Evolutionary conservation across 768 basidiomycete genomes (phyloP).

Genomic region (Boletus rufocinnamomeus): DNA sequence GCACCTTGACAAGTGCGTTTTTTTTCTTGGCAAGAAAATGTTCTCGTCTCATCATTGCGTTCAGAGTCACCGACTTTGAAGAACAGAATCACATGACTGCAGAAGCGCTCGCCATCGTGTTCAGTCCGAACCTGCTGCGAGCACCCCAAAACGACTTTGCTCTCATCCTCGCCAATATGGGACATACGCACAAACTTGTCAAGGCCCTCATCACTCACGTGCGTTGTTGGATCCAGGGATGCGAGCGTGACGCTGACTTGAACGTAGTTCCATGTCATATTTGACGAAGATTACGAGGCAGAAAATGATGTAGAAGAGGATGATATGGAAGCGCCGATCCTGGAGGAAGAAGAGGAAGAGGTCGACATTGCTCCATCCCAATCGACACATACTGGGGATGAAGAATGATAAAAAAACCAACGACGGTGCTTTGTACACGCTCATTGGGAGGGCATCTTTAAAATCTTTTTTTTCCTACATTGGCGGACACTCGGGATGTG

Average conservation of each 20-base stretch:
- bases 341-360: slow-evolving; percentile 59
- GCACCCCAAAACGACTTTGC: slow-evolving; percentile 79
- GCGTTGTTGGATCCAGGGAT: slow-evolving; percentile 31
- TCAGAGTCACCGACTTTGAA: slow-evolving; percentile 83
- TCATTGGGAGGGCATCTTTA: slow-evolving; percentile 10
- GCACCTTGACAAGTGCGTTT: slow-evolving; percentile 72
- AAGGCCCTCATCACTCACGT: slow-evolving; percentile 78
- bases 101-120: slow-evolving; percentile 81
- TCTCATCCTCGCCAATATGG: slow-evolving; percentile 80
- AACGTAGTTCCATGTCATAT: slow-evolving; percentile 63
- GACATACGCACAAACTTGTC: slow-evolving; percentile 70
- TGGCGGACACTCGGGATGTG: slow-evolving; percentile 29
- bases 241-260: slow-evolving; percentile 1
- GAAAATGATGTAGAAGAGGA: slow-evolving; percentile 61
- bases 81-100: slow-evolving; percentile 91
- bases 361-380: slow-evolving; percentile 38
- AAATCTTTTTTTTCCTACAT: slow-evolving; percentile 7
- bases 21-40: not conserved
- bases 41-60: not conserved
- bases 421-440: slow-evolving; percentile 13
- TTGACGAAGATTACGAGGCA: slow-evolving; percentile 66
- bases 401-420: slow-evolving; percentile 17
- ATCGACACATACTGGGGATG: slow-evolving; percentile 25
- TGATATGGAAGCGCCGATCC: slow-evolving; percentile 65
- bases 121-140: slow-evolving; percentile 78